phyloP scores from a whole-genome alignment of 257 asterid genomes.

The Sherardia arvensis region DNA sequence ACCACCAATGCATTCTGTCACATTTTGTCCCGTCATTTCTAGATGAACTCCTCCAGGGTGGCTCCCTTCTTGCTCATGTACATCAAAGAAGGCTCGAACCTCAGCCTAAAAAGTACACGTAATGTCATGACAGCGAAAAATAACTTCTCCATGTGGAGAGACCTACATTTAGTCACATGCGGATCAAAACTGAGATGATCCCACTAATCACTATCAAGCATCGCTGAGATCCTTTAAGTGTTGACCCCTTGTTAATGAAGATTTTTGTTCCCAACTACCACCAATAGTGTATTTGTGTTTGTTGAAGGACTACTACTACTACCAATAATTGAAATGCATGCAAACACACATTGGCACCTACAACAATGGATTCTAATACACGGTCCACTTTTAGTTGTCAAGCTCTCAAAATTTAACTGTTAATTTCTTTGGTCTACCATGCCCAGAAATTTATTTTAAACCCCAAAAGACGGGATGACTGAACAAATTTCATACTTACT shows the following conservation, averaged over 20 bases:
- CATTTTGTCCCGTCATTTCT: slow-evolving; percentile 84
- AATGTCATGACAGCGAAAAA: slow-evolving; percentile 1
- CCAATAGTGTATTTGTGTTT: not conserved
- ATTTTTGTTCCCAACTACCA: not conserved
- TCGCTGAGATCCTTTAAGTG: not conserved
- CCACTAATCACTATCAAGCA: slow-evolving; percentile 1
- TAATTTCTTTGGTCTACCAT: not conserved
- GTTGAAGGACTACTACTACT: not conserved
- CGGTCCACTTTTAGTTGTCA: not conserved
- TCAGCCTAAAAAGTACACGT: slow-evolving; percentile 34
- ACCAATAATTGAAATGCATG: not conserved
- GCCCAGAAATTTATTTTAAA: not conserved
- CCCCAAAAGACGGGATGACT: not conserved
- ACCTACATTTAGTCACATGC: slow-evolving; percentile 2
- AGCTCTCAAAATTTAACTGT: not conserved
- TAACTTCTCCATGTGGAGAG: not conserved
- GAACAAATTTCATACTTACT: not conserved
- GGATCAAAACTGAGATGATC: not conserved
- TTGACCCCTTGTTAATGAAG: not conserved
- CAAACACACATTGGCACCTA: not conserved
- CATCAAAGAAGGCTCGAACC: slow-evolving; percentile 84
- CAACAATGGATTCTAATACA: not conserved
- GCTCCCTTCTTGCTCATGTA: slow-evolving; percentile 89
- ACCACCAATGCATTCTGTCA: slow-evolving; percentile 82
- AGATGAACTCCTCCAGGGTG: slow-evolving; percentile 80